A percentile compares a stretch with the other conserved stretches of the same genome.
phyloP scores from a whole-genome alignment of 768 basidiomycete genomes.

The Cyclocybe cylindracea region DNA sequence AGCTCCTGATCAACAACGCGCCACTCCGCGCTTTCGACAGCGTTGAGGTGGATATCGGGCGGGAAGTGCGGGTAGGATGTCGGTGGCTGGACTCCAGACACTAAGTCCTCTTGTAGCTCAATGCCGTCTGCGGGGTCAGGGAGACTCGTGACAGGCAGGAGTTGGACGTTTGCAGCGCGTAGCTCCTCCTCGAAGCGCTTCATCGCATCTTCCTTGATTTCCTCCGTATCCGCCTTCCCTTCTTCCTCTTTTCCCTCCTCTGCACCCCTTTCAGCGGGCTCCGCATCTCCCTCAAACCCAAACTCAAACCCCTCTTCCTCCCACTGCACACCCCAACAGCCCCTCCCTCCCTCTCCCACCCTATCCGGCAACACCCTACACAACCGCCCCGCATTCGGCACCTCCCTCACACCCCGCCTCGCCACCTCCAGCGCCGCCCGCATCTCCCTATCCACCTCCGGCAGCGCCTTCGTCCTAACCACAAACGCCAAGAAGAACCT shows the following conservation, averaged over 20 bases:
- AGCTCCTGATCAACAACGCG: background rate
- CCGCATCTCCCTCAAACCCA: background rate
- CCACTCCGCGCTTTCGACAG: too few species aligned
- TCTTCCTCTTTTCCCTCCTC: background rate
- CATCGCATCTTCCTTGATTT: background rate
- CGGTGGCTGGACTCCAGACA: background rate
- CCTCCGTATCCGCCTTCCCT: background rate
- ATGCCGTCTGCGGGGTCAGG: too few species aligned
- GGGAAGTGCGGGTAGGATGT: too few species aligned
- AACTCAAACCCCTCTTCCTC: slow-evolving; percentile 11
- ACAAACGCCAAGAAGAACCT: slow-evolving; percentile 63
- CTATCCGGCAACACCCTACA: slow-evolving; percentile 43
- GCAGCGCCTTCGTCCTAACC: slow-evolving; percentile 54
- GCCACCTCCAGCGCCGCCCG: slow-evolving; percentile 43
- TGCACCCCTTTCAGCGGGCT: background rate
- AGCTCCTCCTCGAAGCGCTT: slow-evolving; percentile 30
- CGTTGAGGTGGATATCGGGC: background rate
- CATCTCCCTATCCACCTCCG: slow-evolving; percentile 49
- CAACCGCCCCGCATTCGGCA: slow-evolving; percentile 30
- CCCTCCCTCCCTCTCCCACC: slow-evolving; percentile 15
- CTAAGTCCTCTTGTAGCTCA: too few species aligned
- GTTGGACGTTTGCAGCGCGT: slow-evolving; percentile 32
- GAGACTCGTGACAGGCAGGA: slow-evolving; percentile 14
- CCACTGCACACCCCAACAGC: slow-evolving; percentile 19
- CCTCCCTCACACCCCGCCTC: slow-evolving; percentile 41